phyloP scores from a whole-genome alignment of 306 rosid species.

The Parietaria judaica region DNA sequence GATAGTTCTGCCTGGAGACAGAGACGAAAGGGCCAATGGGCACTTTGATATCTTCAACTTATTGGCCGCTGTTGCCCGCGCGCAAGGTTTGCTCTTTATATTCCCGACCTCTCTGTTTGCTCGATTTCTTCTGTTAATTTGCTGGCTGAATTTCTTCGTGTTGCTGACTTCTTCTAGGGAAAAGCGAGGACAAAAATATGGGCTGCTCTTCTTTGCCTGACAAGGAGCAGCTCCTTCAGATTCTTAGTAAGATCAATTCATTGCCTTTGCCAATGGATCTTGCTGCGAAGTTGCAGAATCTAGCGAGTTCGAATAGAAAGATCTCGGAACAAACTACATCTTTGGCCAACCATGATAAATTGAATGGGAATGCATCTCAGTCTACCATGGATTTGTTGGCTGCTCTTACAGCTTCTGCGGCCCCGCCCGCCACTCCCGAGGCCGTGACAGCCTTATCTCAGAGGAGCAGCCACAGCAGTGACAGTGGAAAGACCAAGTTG shows the following conservation, averaged over 20 bases:
- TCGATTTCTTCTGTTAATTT: neutral
- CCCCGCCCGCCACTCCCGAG: conserved; percentile 46
- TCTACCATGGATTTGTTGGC: conserved; percentile 67
- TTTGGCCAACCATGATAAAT: conserved; percentile 35
- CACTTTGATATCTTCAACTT: conserved; percentile 59
- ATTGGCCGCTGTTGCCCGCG: conserved; percentile 59
- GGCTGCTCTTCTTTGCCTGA: conserved; percentile 43
- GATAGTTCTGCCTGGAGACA: conserved; percentile 28
- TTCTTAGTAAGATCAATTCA: conserved; percentile 61
- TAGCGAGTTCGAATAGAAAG: conserved; percentile 39
- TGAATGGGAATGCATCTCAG: conserved; percentile 41
- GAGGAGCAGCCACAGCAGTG: conserved; percentile 58
- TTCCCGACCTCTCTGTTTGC: neutral
- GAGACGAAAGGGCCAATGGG: conserved; percentile 25
- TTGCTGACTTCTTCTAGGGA: conserved; percentile 35
- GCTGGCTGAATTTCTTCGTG: conserved; percentile 11
- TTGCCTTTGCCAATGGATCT: conserved; percentile 66
- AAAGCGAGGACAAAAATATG: conserved; percentile 49
- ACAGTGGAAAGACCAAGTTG: conserved; percentile 46
- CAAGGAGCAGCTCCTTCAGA: conserved; percentile 67
- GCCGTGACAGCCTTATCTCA: conserved; percentile 39
- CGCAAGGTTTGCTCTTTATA: conserved; percentile 39
- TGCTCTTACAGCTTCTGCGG: conserved; percentile 64
- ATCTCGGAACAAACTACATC: conserved; percentile 29
- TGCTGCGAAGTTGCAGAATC: conserved; percentile 61